These are phyloP conservation scores for Plasmodium malariae DNA, from an alignment of 169 alveolate species.

Conservation along the genomic window DNA sequence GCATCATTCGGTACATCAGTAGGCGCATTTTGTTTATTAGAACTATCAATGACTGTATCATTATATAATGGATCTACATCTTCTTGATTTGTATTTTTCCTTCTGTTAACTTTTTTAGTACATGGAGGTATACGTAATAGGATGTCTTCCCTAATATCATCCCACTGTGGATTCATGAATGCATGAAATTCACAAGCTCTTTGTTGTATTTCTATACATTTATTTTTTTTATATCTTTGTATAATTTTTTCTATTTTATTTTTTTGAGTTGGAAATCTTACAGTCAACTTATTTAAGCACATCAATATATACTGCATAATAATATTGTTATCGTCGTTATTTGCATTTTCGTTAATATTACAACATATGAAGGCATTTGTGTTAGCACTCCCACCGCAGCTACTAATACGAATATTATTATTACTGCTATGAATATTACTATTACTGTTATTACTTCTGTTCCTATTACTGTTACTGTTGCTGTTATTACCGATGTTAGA, in stretches of 20 bases:
- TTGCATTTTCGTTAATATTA: conserved; percentile 57
- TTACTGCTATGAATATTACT: not conserved
- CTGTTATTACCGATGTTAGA: not conserved
- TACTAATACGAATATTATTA: conserved; percentile 23
- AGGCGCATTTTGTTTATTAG: conserved; percentile 12
- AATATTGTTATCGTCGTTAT: conserved; percentile 53
- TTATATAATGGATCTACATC: not conserved
- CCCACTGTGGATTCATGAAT: conserved; percentile 67
- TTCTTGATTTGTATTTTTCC: conserved; percentile 2
- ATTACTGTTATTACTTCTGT: conserved; percentile 1
- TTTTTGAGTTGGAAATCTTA: conserved; percentile 77
- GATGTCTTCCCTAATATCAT: conserved; percentile 61
- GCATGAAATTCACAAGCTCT: conserved; percentile 86
- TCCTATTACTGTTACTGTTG: not conserved
- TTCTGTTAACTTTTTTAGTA: conserved; percentile 32
- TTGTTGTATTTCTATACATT: conserved; percentile 85
- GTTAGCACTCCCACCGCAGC: not conserved
- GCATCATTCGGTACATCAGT: not conserved
- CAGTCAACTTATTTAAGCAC: conserved; percentile 81
- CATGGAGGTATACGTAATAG: conserved; percentile 63
- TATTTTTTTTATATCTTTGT: conserved; percentile 79
- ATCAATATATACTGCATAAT: conserved; percentile 83
- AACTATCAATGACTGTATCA: conserved; percentile 1
- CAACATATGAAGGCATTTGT: conserved; percentile 74
- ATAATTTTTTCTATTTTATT: conserved; percentile 77